Evolutionary conservation across 176 grass and related monocot genomes (phyloP).

Genomic region (Zoysia japonica): DNA sequence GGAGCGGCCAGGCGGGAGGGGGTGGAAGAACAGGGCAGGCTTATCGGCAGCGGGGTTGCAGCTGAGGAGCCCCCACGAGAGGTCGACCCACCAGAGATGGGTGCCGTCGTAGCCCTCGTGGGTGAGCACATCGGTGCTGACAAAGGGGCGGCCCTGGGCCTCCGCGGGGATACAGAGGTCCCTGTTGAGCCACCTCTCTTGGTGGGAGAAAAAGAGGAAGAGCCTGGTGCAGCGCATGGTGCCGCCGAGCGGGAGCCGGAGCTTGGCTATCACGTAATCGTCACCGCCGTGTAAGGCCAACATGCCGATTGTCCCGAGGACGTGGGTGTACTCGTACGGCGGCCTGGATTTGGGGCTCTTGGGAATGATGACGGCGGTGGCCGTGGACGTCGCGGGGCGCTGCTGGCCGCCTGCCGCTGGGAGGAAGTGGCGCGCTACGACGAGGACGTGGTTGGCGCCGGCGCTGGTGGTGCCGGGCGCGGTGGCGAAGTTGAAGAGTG

Average conservation of each 20-base stretch:
- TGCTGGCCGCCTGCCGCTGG: not conserved
- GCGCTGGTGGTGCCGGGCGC: not conserved
- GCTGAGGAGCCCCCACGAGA: constrained; percentile 17
- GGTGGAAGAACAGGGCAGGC: not conserved
- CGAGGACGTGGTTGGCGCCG: not conserved
- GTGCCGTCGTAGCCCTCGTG: not conserved
- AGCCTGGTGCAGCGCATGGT: not conserved
- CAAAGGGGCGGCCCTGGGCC: not conserved
- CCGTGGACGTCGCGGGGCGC: not conserved
- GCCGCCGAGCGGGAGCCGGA: not conserved
- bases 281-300: not conserved
- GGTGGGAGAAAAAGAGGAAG: fast-evolving
- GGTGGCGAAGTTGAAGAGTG: not conserved
- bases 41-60: not conserved
- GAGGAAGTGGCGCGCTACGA: not conserved
- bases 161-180: not conserved
- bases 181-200: not conserved
- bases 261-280: not conserved
- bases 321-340: not conserved
- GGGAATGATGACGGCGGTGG: not conserved
- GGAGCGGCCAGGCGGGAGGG: not conserved
- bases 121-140: not conserved
- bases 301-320: not conserved
- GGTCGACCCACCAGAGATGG: not conserved
- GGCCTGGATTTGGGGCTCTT: not conserved